Evolutionary conservation across 139 green algal genomes (phyloP).

Genomic region (Closterium sp.): DNA sequence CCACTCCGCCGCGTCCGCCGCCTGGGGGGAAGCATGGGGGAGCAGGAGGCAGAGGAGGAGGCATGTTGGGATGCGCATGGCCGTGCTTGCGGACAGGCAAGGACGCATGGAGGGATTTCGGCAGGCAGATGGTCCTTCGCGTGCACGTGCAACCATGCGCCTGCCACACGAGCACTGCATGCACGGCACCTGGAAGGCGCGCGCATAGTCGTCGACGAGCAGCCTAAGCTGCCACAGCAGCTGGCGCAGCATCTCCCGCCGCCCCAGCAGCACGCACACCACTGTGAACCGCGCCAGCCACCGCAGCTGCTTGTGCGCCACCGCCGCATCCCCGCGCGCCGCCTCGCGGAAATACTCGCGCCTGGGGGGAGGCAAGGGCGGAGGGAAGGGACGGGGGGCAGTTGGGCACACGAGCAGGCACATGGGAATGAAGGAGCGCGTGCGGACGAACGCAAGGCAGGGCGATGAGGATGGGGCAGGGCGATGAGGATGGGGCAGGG

Average conservation of each 20-base stretch:
- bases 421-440: no score
- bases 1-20: constrained; percentile 32
- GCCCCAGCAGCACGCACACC: constrained; percentile 70
- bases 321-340: constrained; percentile 12
- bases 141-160: no score
- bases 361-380: background rate
- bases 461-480: no score
- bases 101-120: background rate
- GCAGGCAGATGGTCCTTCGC: no score
- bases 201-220: constrained; percentile 53
- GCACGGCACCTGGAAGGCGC: background rate
- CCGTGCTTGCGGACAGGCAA: no score
- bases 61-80: background rate
- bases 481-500: no score
- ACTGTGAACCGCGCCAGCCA: constrained; percentile 73
- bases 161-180: no score
- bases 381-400: background rate
- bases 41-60: background rate
- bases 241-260: constrained; percentile 56
- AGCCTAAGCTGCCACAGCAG: constrained; percentile 68
- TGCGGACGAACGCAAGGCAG: no score
- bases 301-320: constrained; percentile 64
- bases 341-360: constrained; percentile 56
- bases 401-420: no score
- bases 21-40: background rate